phyloP scores from a whole-genome alignment of 495 filamentous ascomycete species.

The Hypoxylon rickii region DNA sequence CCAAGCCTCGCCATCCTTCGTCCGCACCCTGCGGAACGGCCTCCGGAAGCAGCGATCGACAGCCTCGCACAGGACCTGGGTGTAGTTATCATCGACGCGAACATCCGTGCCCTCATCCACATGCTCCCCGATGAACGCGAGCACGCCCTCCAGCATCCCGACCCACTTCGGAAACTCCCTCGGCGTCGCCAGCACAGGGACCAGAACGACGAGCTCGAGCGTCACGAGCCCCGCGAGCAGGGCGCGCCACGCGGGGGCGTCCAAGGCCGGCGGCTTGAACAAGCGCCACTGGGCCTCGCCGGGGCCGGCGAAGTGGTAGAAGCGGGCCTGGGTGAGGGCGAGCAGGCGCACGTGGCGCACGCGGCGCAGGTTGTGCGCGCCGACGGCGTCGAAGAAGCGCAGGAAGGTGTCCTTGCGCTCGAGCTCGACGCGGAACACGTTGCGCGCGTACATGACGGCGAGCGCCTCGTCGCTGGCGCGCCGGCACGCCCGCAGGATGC shows the following conservation, averaged over 20 bases:
- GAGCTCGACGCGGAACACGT: slow-evolving; percentile 23
- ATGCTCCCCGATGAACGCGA: slow-evolving; percentile 12
- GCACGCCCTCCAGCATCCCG: slow-evolving; percentile 6
- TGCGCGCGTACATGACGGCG: slow-evolving; percentile 28
- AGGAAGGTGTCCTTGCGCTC: slow-evolving; percentile 2
- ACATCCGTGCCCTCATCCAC: slow-evolving; percentile 15
- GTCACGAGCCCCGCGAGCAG: neutral
- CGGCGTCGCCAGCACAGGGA: slow-evolving; percentile 1
- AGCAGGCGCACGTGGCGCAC: neutral
- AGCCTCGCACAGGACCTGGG: slow-evolving; percentile 16
- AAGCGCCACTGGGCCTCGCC: slow-evolving; percentile 12
- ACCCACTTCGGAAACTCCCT: slow-evolving; percentile 5
- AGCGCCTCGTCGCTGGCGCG: slow-evolving; percentile 33
- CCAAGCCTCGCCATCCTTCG: slow-evolving; percentile 9
- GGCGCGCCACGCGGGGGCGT: neutral
- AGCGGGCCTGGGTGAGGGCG: neutral
- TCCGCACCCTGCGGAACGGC: slow-evolving; percentile 13
- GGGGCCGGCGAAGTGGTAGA: neutral
- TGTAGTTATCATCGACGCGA: slow-evolving; percentile 19
- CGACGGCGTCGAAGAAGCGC: slow-evolving; percentile 6
- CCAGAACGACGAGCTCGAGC: slow-evolving; percentile 3
- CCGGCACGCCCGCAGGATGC: slow-evolving; percentile 14
- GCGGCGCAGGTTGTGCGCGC: slow-evolving; percentile 3
- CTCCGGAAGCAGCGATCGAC: slow-evolving; percentile 14
- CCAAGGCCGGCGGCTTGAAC: slow-evolving; percentile 2